Conservation (phyloP, 2,329 filamentous ascomycete species). For the Beauveria asiatica region DNA sequence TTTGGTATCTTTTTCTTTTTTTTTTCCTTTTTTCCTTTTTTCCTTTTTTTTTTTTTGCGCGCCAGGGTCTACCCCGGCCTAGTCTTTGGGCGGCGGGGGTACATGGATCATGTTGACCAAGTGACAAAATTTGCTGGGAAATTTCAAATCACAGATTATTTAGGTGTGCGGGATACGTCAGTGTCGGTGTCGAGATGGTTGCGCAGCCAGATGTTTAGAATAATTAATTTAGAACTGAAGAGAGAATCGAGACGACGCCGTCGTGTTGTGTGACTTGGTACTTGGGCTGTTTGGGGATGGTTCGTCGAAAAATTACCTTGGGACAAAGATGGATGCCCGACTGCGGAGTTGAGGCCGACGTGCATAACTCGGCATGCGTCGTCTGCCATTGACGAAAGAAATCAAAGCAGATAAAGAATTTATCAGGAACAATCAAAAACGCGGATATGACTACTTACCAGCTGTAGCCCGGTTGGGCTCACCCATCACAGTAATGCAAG, state of each 20-base stretch:
- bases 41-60: neutral
- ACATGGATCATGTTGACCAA: conserved; percentile 8
- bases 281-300: neutral
- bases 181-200: neutral
- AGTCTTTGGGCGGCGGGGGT: conserved; percentile 3
- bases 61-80: neutral
- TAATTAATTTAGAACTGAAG: neutral
- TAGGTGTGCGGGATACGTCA: neutral
- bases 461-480: neutral
- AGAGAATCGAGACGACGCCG: neutral
- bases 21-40: too few relatives aligned
- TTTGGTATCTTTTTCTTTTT: too few relatives aligned
- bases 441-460: neutral
- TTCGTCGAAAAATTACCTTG: neutral
- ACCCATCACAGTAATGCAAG: neutral
- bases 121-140: neutral
- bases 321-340: conserved; percentile 5
- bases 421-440: neutral
- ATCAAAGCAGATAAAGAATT: neutral
- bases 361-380: conserved; percentile 3
- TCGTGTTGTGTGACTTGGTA: neutral
- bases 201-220: neutral
- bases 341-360: conserved; percentile 9
- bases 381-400: neutral
- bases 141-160: neutral